Evolutionary conservation across 2,329 filamentous ascomycete genomes (phyloP).

Genomic region (Fonsecaea nubica): DNA sequence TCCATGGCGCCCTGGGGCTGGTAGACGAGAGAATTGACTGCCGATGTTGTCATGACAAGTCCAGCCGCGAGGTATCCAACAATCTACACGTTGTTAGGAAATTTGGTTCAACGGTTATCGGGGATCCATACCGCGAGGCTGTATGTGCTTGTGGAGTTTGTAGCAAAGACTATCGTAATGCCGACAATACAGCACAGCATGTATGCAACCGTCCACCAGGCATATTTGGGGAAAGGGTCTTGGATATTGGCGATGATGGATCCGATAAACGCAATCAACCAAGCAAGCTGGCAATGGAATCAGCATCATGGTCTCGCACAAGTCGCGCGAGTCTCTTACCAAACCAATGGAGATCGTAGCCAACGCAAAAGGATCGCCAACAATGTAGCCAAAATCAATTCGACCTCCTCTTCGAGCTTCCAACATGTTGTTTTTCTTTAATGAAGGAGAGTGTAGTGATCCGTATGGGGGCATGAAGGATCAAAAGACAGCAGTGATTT

Average conservation of each 20-base stretch:
- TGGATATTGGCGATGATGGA: constrained; percentile 74
- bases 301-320: constrained; percentile 9
- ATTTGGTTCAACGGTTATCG: neutral
- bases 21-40: constrained; percentile 87
- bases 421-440: constrained; percentile 65
- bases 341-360: constrained; percentile 90
- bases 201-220: constrained; percentile 90
- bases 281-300: constrained; percentile 79
- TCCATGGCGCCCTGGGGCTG: constrained; percentile 74
- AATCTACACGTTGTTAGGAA: constrained; percentile 58
- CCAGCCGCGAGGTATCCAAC: constrained; percentile 85
- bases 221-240: constrained; percentile 77
- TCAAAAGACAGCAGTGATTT: constrained; percentile 20
- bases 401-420: constrained; percentile 37
- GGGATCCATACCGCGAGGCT: constrained; percentile 74
- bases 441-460: constrained; percentile 73
- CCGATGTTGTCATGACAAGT: constrained; percentile 82
- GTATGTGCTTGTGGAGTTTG: constrained; percentile 84
- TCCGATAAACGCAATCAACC: constrained; percentile 89
- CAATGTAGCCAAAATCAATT: constrained; percentile 84
- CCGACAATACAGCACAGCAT: constrained; percentile 82
- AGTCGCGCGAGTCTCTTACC: constrained; percentile 63
- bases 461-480: constrained; percentile 75
- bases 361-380: constrained; percentile 94
- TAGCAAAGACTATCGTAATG: constrained; percentile 81